Conservation (phyloP, 305 asterid species). For the Solanum chacoense region DNA sequence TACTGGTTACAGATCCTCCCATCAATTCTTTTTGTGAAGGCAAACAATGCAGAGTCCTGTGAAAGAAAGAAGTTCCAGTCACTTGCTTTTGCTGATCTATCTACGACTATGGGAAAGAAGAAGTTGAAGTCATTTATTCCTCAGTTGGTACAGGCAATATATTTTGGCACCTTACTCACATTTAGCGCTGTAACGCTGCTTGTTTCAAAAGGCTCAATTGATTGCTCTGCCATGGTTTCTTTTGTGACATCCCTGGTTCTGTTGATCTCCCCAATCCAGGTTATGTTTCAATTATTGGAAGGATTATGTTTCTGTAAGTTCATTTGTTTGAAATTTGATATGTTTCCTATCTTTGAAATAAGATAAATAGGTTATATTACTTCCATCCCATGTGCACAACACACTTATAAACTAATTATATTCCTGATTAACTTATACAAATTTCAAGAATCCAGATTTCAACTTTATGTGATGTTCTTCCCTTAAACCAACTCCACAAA, state of each 20-base stretch:
- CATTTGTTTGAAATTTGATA: neutral
- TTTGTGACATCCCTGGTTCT: slow-evolving; percentile 73
- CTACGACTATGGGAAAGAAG: slow-evolving; percentile 56
- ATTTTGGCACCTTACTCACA: slow-evolving; percentile 47
- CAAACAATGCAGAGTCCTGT: slow-evolving; percentile 62
- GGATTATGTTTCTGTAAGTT: neutral
- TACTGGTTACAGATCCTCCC: slow-evolving; percentile 50
- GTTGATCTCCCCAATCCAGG: slow-evolving; percentile 88
- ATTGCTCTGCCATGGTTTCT: slow-evolving; percentile 46
- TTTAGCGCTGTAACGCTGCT: slow-evolving; percentile 46
- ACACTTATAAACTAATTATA: neutral
- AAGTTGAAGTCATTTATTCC: slow-evolving; percentile 84
- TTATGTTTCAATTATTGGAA: slow-evolving; percentile 9
- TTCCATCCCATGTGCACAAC: neutral
- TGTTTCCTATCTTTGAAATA: neutral
- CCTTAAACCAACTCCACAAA: neutral
- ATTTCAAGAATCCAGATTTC: neutral
- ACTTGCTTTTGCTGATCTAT: slow-evolving; percentile 60
- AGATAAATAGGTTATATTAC: neutral
- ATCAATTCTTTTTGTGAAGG: slow-evolving; percentile 82
- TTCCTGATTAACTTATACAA: neutral
- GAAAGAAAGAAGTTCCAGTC: slow-evolving; percentile 64
- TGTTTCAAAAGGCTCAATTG: slow-evolving; percentile 50
- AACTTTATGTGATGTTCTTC: neutral
- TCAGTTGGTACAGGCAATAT: slow-evolving; percentile 59